phyloP scores from a whole-genome alignment of 768 basidiomycete species.

The Tephrocybe sp. region DNA sequence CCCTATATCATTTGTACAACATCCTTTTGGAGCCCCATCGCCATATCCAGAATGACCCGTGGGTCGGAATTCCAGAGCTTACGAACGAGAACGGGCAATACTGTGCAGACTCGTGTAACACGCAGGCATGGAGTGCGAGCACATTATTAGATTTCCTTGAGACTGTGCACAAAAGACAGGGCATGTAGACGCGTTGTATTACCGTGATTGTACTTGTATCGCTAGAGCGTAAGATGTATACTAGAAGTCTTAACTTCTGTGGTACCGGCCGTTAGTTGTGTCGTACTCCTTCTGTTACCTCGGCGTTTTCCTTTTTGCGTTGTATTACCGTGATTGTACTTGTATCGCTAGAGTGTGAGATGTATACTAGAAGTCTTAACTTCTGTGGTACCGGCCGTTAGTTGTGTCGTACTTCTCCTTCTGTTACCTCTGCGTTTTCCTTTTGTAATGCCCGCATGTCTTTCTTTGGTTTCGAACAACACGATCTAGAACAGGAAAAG shows the following conservation, averaged over 20 bases:
- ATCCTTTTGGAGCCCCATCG: constrained; percentile 68
- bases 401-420: background rate
- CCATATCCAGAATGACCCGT: constrained; percentile 78
- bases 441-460: constrained; percentile 57
- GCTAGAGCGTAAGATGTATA: constrained; percentile 14
- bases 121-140: constrained; percentile 97
- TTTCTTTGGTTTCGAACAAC: constrained; percentile 77
- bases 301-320: constrained; percentile 19
- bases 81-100: constrained; percentile 83
- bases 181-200: constrained; percentile 11
- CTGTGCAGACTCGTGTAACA: constrained; percentile 87
- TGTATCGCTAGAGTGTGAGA: constrained; percentile 14
- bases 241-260: background rate
- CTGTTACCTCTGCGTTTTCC: constrained; percentile 16
- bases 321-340: constrained; percentile 14
- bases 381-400: constrained; percentile 9
- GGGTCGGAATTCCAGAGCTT: constrained; percentile 93
- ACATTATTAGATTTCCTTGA: constrained; percentile 89
- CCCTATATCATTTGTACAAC: constrained; percentile 78
- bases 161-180: constrained; percentile 51
- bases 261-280: constrained; percentile 6
- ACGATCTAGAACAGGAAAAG: constrained; percentile 64
- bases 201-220: constrained; percentile 15
- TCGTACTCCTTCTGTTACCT: constrained; percentile 2
- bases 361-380: constrained; percentile 4